Evolutionary conservation across 2,329 filamentous ascomycete species (phyloP).

Genomic region (Sarocladium strictum): DNA sequence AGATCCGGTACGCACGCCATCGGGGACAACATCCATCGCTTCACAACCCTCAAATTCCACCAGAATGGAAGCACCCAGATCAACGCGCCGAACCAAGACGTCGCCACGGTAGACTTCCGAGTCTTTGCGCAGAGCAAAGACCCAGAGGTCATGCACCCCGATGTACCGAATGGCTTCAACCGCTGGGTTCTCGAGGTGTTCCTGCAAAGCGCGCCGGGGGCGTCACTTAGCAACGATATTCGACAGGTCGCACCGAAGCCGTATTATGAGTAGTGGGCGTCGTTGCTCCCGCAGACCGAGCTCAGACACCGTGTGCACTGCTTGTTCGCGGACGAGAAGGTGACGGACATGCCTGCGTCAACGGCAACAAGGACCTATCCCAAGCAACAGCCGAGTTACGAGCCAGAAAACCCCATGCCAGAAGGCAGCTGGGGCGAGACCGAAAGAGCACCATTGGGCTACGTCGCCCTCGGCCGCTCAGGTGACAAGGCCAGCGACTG

Average conservation of each 20-base stretch:
- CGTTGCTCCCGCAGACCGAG: constrained; percentile 19
- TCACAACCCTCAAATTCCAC: constrained; percentile 19
- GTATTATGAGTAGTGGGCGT: constrained; percentile 20
- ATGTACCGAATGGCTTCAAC: constrained; percentile 20
- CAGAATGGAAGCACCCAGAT: constrained; percentile 31
- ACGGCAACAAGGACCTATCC: constrained; percentile 17
- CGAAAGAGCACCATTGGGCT: constrained; percentile 19
- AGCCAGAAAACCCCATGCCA: constrained; percentile 15
- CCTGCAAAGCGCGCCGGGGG: constrained; percentile 37
- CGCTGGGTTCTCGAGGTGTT: constrained; percentile 33
- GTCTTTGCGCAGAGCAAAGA: constrained; percentile 36
- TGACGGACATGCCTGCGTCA: constrained; percentile 16
- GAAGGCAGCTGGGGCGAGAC: constrained; percentile 17
- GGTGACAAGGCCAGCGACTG: constrained; percentile 34
- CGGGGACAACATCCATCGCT: constrained; percentile 17
- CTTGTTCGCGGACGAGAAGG: constrained; percentile 13
- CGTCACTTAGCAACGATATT: constrained; percentile 30
- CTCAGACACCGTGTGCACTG: constrained; percentile 17
- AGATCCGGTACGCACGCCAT: constrained; percentile 26
- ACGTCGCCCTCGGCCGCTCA: constrained; percentile 20
- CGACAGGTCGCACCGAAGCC: constrained; percentile 26
- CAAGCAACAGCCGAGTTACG: constrained; percentile 19
- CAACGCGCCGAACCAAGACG: constrained; percentile 33
- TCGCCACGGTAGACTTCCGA: constrained; percentile 39
- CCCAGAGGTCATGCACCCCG: constrained; percentile 9